Conservation (phyloP, 441 rosid genomes). For the Biscutella laevigata region DNA sequence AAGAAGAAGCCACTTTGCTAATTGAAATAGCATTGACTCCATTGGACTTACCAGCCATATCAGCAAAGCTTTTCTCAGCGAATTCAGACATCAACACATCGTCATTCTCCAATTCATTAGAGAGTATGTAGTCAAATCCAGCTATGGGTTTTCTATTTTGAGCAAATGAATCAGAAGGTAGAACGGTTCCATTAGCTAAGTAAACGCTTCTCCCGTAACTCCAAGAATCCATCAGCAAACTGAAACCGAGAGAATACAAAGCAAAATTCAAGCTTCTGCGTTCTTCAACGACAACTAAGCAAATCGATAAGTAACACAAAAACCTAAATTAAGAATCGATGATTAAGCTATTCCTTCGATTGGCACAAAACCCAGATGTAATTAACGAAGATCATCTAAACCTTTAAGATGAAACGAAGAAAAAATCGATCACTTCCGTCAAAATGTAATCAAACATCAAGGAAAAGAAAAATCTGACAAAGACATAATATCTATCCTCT, state of each 20-base stretch:
- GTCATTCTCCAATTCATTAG: conserved; percentile 24
- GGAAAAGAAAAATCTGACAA: neutral
- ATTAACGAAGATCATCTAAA: neutral
- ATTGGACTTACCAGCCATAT: conserved; percentile 28
- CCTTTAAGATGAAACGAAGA: conserved; percentile 4
- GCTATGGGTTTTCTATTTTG: conserved; percentile 32
- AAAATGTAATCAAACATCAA: conserved; percentile 6
- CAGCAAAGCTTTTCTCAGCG: no score
- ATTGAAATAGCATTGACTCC: conserved; percentile 25
- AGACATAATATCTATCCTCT: neutral
- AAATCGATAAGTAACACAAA: neutral
- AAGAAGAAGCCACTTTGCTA: conserved; percentile 12
- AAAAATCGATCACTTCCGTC: neutral
- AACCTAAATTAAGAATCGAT: neutral
- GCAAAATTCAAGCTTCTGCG: neutral
- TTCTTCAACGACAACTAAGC: neutral
- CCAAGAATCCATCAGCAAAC: conserved; percentile 55
- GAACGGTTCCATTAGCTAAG: conserved; percentile 36
- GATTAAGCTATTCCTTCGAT: neutral
- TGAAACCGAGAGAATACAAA: conserved; percentile 18
- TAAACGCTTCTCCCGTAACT: conserved; percentile 39
- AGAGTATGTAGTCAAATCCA: conserved; percentile 38
- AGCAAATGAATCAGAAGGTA: conserved; percentile 34
- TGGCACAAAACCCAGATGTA: conserved; percentile 12
- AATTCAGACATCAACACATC: conserved; percentile 27